Evolutionary conservation across 371 early-diverging fungal species (phyloP).

Genomic region (Rhizopus sp.): DNA sequence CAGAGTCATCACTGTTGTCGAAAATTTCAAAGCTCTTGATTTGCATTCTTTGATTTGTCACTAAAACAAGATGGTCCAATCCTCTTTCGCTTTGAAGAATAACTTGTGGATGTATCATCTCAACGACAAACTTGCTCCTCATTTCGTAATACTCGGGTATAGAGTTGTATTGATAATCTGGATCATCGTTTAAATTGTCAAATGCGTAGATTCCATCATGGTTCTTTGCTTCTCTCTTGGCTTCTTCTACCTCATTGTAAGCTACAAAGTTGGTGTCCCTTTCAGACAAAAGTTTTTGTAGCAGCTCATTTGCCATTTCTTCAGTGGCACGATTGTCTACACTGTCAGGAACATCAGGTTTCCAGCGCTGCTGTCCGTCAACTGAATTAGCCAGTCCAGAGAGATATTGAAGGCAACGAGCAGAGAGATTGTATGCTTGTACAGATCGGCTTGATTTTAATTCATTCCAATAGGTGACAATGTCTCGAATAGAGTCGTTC

Average conservation of each 20-base stretch:
- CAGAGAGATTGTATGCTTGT: conserved; percentile 27
- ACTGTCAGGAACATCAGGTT: conserved; percentile 24
- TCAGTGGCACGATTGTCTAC: background rate
- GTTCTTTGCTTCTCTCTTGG: conserved; percentile 3
- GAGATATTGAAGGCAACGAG: conserved; percentile 31
- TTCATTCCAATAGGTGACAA: conserved; percentile 20
- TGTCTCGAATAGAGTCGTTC: conserved; percentile 34
- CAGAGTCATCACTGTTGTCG: conserved; percentile 27
- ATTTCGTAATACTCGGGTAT: conserved; percentile 46
- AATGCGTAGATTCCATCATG: conserved; percentile 8
- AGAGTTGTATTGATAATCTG: conserved; percentile 38
- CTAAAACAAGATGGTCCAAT: conserved; percentile 35
- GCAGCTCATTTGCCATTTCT: conserved; percentile 47
- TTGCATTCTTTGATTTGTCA: conserved; percentile 61
- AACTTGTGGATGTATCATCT: conserved; percentile 67
- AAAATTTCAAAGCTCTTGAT: conserved; percentile 53
- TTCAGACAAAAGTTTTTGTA: conserved; percentile 55
- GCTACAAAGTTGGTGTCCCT: conserved; percentile 46
- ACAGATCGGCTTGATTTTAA: conserved; percentile 16
- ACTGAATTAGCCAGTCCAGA: conserved; percentile 31
- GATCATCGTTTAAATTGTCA: conserved; percentile 16
- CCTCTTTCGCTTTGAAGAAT: conserved; percentile 45
- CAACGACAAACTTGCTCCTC: conserved; percentile 53
- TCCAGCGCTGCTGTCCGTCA: conserved; percentile 27
- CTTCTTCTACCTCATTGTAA: conserved; percentile 49